Base-by-base conservation (phyloP, 768 basidiomycete genomes). In the Rhodotorula kratochvilovae region DNA sequence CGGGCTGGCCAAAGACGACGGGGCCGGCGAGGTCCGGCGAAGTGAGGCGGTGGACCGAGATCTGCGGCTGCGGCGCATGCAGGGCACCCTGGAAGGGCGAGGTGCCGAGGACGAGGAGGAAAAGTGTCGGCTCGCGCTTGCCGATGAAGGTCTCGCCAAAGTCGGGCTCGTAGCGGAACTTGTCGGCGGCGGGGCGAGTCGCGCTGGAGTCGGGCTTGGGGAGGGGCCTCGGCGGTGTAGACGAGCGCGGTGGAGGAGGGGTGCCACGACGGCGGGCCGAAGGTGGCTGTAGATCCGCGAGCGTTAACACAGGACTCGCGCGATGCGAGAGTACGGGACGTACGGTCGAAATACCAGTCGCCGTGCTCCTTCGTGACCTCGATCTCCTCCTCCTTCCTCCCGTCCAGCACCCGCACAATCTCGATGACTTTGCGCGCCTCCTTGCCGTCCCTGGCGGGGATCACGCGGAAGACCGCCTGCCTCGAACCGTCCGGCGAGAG, bases 281-380 rank as follows among this genome's bases (percentile, higher is more conserved):
- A 76, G 63, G 80, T 83, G 62, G 87, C 88, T 89, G 67, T 23
- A 8, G 0, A 36, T 12, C 19, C 13, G 17, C 13, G 19, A n/a
- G 23, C 7, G 46, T 65, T 12, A 56, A 8, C 29, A 43, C 23
- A 13, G 11, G 13, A 8, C 11, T 19, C 29, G 25, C 29, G 43
- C 25, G 45, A 8, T n/a, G n/a, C 62, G 19, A 45, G 54, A 31
- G 33, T 29, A 4, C 39, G 16, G 15, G 16, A 60, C 68, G 31
- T 39, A 87, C 88, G 87, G 73, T 90, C 88, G 8, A 84, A 81
- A 73, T 87, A 87, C 72, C 88, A 89, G 17, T 83, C 82, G 0
- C 84, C 85, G 68, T 89, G 87, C 8, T 76, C 75, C 36, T 86
- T 83, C 2, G 87, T 85, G 27, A 89, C 87, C 46, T 89, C 86